Percentiles rank a stretch among this genome's conserved stretches.
phyloP scores from a whole-genome alignment of 2,329 filamentous ascomycete species.

The Arthrobotrys musiformis region DNA sequence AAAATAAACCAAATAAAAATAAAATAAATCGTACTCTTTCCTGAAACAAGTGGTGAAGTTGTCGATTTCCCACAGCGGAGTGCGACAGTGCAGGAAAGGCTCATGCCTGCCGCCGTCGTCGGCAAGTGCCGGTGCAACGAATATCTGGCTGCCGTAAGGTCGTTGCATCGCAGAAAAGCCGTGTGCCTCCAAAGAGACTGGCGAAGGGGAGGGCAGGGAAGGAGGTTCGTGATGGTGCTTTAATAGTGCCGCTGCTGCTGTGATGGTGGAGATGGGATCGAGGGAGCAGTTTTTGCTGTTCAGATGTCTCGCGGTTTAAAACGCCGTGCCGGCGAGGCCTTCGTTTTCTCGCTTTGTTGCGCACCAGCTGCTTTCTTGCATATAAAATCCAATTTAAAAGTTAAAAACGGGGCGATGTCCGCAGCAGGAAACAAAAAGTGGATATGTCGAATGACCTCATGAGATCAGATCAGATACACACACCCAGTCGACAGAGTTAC shows the following conservation, averaged over 20 bases:
- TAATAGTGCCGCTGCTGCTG: no score
- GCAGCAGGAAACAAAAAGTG: no score
- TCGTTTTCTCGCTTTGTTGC: not conserved
- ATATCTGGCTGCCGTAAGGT: constrained; percentile 40
- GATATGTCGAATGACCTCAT: constrained; percentile 33
- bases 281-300: not conserved
- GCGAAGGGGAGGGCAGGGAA: constrained; percentile 4
- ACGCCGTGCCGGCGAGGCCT: constrained; percentile 12
- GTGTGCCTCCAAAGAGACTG: constrained; percentile 51
- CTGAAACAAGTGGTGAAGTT: constrained; percentile 72
- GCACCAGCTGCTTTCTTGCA: no score
- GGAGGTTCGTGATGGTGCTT: not conserved
- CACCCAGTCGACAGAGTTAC: no score
- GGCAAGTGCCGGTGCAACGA: constrained; percentile 43
- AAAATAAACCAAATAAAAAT: no score
- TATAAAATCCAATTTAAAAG: no score
- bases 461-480: not conserved
- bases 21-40: constrained; percentile 51
- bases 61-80: constrained; percentile 70
- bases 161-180: constrained; percentile 48
- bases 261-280: constrained; percentile 1
- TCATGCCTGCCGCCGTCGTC: constrained; percentile 55
- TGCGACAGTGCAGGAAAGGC: constrained; percentile 58
- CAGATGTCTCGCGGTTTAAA: constrained; percentile 23
- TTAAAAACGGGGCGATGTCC: no score